Evolutionary conservation across 306 rosid species (phyloP).

Genomic region (Datisca glomerata): DNA sequence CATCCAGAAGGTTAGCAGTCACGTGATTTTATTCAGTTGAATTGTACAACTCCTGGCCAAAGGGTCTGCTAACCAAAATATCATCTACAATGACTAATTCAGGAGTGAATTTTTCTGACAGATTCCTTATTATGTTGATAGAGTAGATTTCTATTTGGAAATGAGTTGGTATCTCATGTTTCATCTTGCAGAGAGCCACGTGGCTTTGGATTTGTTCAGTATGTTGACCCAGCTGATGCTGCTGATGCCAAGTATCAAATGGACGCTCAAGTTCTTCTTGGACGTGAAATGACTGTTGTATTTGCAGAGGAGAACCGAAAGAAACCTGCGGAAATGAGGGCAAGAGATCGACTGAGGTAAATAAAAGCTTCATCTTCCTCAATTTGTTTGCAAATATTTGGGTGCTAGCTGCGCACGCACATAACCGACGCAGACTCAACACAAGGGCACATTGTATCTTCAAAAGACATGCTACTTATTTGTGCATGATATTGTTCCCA

Average conservation of each 20-base stretch:
- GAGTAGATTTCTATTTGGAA: background rate
- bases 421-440: too few species aligned
- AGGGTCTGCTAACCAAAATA: too few species aligned
- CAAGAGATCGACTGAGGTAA: constrained; percentile 46
- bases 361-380: too few species aligned
- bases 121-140: background rate
- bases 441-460: too few species aligned
- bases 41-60: too few species aligned
- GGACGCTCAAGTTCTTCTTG: constrained; percentile 68
- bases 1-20: constrained; percentile 70
- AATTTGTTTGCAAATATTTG: too few species aligned
- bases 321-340: constrained; percentile 77
- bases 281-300: constrained; percentile 67
- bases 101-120: background rate
- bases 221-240: constrained; percentile 61
- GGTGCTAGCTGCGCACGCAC: too few species aligned
- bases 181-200: constrained; percentile 56
- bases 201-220: constrained; percentile 77
- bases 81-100: too few species aligned
- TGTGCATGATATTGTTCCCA: constrained; percentile 1
- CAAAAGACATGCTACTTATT: too few species aligned
- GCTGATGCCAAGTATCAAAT: constrained; percentile 69
- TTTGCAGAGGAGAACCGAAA: constrained; percentile 77
- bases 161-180: background rate
- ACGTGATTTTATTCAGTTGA: too few species aligned